phyloP scores from a whole-genome alignment of 352 stramenopile genomes.

The Globisporangium apiculatum region DNA sequence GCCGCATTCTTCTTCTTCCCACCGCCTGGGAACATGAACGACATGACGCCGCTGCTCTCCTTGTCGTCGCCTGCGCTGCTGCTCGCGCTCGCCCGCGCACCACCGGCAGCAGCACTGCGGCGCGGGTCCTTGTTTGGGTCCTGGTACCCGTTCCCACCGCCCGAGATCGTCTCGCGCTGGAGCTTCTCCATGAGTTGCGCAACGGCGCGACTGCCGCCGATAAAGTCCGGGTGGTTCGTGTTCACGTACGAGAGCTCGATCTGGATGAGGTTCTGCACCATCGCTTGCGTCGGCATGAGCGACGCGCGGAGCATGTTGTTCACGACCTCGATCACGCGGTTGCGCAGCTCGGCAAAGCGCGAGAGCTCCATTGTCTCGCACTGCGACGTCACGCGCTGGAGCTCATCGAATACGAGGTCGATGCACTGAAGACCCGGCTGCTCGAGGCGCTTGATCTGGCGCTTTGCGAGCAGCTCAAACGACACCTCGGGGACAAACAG shows the following conservation, averaged over 20 bases:
- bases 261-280: slow-evolving; percentile 98
- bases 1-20: slow-evolving; percentile 30
- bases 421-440: slow-evolving; percentile 95
- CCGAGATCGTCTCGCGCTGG: slow-evolving; percentile 76
- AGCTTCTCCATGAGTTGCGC: slow-evolving; percentile 94
- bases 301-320: slow-evolving; percentile 83
- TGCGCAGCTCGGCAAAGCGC: slow-evolving; percentile 92
- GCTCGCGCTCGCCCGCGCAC: background rate
- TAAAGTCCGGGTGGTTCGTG: slow-evolving; percentile 99
- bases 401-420: slow-evolving; percentile 98
- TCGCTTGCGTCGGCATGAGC: slow-evolving; percentile 76
- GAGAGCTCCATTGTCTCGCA: slow-evolving; percentile 95
- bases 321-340: slow-evolving; percentile 95
- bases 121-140: slow-evolving; percentile 46
- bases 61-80: slow-evolving; percentile 62
- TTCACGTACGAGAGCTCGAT: slow-evolving; percentile 99
- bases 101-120: slow-evolving; percentile 13
- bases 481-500: slow-evolving; percentile 98
- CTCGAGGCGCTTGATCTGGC: slow-evolving; percentile 96
- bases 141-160: slow-evolving; percentile 29
- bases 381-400: slow-evolving; percentile 93
- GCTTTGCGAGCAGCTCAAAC: slow-evolving; percentile 97
- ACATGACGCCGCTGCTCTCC: slow-evolving; percentile 64
- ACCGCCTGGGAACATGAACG: slow-evolving; percentile 57
- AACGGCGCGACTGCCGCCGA: slow-evolving; percentile 93